Base-by-base conservation (phyloP, 2,329 filamentous ascomycete species). In the Trichoderma hamatum region DNA sequence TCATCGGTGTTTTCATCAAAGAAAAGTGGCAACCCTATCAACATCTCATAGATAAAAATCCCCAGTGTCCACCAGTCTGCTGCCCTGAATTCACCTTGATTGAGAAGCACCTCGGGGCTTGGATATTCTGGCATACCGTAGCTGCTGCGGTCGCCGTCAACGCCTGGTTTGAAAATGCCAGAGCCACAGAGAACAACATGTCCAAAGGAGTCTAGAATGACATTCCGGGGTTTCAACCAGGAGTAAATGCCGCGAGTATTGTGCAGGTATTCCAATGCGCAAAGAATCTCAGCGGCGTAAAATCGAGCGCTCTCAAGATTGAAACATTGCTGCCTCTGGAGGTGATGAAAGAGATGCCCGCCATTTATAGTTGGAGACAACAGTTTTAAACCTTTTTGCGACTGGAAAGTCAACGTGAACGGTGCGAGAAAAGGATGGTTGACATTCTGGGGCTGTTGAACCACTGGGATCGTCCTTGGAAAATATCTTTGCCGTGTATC, bases 401-500 rank as follows among this genome's bases (percentile, higher is more conserved):
- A 43, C 39, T 54, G 21, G 19, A 55, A 39, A 13, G 34, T 19
- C 13, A 62, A 19, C 24, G 46, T 96, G 73, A 96, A 85, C 9
- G 93, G 93, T 13, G 96, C 93, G 75, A 97, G 96, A 81, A 96
- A 97, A 2, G 93, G 93, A 76, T 96, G 96, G 87, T 96, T 96
- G 83, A 96, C 24, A 36, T 63, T 52, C 26, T 63, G 19, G 19
- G 28, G 39, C 1, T 46, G 60, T 36, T 21, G 26, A 63, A 36
- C n/a, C 9, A 28, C 9, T 19, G 24, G 39, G 13, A 19, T 39
- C 10, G 16, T 63, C 14, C 60, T 63, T 14, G n/a, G 36, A 26
- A 21, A 32, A n/a, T 63, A 63, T 52, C n/a, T 52, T 52, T 49
- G 60, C 28, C 43, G 14, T n/a, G 60, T 63, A 24, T 63, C 28